Base-by-base conservation (phyloP, 2,329 filamentous ascomycete species). In the Sclerotinia spermophila region DNA sequence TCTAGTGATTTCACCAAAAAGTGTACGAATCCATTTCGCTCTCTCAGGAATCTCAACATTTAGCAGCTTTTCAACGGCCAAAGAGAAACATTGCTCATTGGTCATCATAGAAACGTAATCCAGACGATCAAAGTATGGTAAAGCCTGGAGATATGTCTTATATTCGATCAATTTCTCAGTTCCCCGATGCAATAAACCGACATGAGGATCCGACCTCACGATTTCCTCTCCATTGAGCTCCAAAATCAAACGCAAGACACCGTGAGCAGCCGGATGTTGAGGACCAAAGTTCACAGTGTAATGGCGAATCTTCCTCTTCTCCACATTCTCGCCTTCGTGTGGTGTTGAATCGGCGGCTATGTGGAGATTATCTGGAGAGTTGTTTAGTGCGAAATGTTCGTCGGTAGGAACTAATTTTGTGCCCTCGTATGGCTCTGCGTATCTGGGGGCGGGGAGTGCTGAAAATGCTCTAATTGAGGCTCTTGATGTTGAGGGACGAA, bases 31-130 rank as follows among this genome's bases (percentile, higher is more conserved):
- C 85, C 90, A 99, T 85, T 99, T 98, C 78, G 96, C 96, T 79
- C 96, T 88, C 75, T 96, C 92, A 35, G 96, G 96, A 74, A 99
- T 92, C 81, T 99, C 96, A 75, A 99, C 86, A 82, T 99, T 99
- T 78, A 99, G 86, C 72, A 99, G 87, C 87, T 99, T 99, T 87
- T 99, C 96, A 70, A 98, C 95, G 30, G 94, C 96, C 75, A 99
- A 87, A 51, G 94, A 89, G 83, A 93, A 99, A 80, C 94, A 97
- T 84, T 99, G 96, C 86, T 99, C 96, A 83, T 99, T 99, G 79
- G 96, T 99, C 96, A 99, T 99, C 96, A 99, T 99, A 79, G 94
- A 97, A 77, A 97, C 94, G 82, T 99, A 99, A 83, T 99, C 96
- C 82, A 99, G 87, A 77, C 96, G 93, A 84, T 99, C 96, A 81